phyloP scores from a whole-genome alignment of 768 basidiomycete species.

The Fibroporia radiculosa region DNA sequence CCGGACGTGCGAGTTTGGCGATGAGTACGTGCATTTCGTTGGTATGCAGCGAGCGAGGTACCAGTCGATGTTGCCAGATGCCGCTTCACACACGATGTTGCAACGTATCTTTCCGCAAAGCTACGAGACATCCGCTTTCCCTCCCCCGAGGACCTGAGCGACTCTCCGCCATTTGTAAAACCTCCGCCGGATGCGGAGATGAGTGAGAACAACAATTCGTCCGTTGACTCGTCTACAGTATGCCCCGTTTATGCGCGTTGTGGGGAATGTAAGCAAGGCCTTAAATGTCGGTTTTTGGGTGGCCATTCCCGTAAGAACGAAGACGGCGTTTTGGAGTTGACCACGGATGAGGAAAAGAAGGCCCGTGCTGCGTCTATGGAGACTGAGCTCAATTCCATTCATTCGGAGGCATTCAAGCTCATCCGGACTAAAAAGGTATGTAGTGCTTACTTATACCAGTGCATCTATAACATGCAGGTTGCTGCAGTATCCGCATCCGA shows the following conservation, averaged over 20 bases:
- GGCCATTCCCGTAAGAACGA: constrained; percentile 54
- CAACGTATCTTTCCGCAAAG: constrained; percentile 70
- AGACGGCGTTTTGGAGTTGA: constrained; percentile 35
- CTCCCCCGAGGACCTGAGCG: constrained; percentile 30
- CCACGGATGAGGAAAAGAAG: constrained; percentile 54
- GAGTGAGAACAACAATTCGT: constrained; percentile 24
- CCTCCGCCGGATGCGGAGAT: constrained; percentile 21
- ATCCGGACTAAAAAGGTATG: constrained; percentile 64
- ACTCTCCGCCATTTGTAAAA: constrained; percentile 44
- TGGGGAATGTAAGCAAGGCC: constrained; percentile 77
- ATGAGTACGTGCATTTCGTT: constrained; percentile 36
- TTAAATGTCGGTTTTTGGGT: constrained; percentile 87
- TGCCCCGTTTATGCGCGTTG: constrained; percentile 65
- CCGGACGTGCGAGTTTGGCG: constrained; percentile 60
- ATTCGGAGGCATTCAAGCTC: constrained; percentile 47
- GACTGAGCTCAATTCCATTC: constrained; percentile 65
- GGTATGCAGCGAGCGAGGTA: neutral
- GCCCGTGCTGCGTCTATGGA: constrained; percentile 36
- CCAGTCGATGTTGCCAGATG: constrained; percentile 40
- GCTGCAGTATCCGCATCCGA: constrained; percentile 59
- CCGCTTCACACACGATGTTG: constrained; percentile 71
- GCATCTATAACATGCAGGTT: no score
- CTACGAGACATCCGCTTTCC: constrained; percentile 64
- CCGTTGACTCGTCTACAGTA: constrained; percentile 36
- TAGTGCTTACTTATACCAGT: neutral